Evolutionary conservation across 164 flowering plant species (phyloP).

Genomic region (Liriodendron chinense): DNA sequence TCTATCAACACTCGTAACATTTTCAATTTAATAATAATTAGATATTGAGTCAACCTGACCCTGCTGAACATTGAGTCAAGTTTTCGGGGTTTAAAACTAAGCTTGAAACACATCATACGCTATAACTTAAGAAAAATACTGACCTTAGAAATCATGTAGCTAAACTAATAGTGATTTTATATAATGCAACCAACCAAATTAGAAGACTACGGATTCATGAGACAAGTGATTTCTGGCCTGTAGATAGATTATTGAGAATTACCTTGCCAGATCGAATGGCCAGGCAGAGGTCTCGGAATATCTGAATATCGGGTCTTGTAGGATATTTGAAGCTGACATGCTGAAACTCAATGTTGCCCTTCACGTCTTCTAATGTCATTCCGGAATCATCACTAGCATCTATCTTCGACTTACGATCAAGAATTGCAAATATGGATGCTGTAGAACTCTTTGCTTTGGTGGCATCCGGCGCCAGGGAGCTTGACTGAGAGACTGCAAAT

Average conservation of each 20-base stretch:
- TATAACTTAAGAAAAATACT: too few relatives aligned
- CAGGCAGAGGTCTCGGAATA: conserved; percentile 43
- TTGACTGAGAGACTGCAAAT: conserved; percentile 39
- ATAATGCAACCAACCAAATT: too few relatives aligned
- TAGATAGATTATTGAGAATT: not conserved
- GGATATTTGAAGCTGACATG: conserved; percentile 56
- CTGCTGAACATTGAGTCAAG: too few relatives aligned
- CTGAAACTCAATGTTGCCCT: conserved; percentile 43
- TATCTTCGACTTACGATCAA: conserved; percentile 43
- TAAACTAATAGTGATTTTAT: too few relatives aligned
- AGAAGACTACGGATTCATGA: too few relatives aligned
- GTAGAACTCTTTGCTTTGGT: conserved; percentile 37
- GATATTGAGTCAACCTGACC: too few relatives aligned
- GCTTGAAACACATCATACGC: too few relatives aligned
- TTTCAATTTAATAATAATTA: too few relatives aligned
- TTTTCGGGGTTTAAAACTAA: too few relatives aligned
- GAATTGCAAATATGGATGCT: conserved; percentile 43
- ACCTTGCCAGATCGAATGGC: conserved; percentile 45
- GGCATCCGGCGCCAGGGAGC: conserved; percentile 36
- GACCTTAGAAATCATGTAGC: too few relatives aligned
- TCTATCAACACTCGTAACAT: too few relatives aligned
- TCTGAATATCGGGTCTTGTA: conserved; percentile 39
- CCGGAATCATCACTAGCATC: conserved; percentile 47
- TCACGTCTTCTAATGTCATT: conserved; percentile 30
- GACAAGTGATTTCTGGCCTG: not conserved